Evolutionary conservation across 2,329 filamentous ascomycete species (phyloP), one percentile per base, ranked within the genome.

Genomic region (Cladosporium halotolerans): DNA sequence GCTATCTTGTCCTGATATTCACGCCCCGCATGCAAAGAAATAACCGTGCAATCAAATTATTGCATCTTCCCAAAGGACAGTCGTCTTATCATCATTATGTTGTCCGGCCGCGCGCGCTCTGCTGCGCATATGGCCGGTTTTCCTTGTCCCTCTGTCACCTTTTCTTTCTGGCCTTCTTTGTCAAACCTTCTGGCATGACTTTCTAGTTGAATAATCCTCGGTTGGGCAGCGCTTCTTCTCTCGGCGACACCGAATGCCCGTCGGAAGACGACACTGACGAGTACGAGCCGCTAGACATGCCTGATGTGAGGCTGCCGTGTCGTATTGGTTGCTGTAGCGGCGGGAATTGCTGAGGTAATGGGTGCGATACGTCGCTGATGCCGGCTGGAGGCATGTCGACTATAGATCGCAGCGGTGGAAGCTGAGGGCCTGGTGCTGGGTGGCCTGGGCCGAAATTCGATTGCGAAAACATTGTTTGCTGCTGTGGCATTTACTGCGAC

Each of bases 401-500:
- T 14, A 53, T 13, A 18, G 51, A 53, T 41, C 51, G 43, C n/a
- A 53, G 9, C 8, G 51, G 51, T 3, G 51, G 51, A 3, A 53
- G 51, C 18, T 51, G 48, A 7, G n/a, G 13, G 23, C 14, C 19
- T 14, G 39, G 28, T 28, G 31, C 28, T 14, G 32, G 34, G 9
- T 32, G 5, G 28, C 28, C 34, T 14, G 51, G 13, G 13, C 10
- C 9, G 11, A 8, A 23, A 23, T 2, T 10, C 8, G 42, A 19
- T 36, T 45, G 42, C 13, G 23, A 9, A 14, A 19, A 39, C 8
- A 18, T 11, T 33, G n/a, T n/a, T 46, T 38, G 33, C 23, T 19
- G 36, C 10, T 11, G 31, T 33, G 28, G 13, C 10, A 38, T 33
- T 16, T 39, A 33, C 8, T 38, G 44, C 14, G 19, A 32, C 10